Evolutionary conservation across 257 asterid species (phyloP).

Genomic region (Marsdenia floribunda): DNA sequence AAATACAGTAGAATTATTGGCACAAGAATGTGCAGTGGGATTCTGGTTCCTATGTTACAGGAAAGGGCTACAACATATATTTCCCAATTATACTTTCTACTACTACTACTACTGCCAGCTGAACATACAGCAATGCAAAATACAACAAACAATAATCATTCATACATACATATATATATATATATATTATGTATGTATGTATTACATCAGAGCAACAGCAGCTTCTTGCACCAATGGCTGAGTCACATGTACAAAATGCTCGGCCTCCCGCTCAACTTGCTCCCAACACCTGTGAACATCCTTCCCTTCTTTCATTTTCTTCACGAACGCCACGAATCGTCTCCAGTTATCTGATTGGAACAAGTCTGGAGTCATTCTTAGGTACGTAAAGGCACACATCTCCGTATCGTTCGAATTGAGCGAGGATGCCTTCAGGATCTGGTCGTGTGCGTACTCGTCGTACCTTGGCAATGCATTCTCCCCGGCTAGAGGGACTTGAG

Average conservation of each 20-base stretch:
- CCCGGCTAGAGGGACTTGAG: slow-evolving; percentile 81
- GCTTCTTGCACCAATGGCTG: slow-evolving; percentile 89
- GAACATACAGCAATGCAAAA: no score
- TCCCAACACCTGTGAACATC: slow-evolving; percentile 54
- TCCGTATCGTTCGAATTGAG: slow-evolving; percentile 36
- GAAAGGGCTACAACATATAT: no score
- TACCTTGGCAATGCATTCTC: slow-evolving; percentile 87
- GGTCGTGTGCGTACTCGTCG: slow-evolving; percentile 76
- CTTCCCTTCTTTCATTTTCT: slow-evolving; percentile 89
- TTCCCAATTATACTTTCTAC: no score
- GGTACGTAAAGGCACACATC: slow-evolving; percentile 94
- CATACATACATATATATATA: no score
- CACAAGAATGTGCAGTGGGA: no score
- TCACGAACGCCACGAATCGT: slow-evolving; percentile 70
- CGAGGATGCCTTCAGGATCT: slow-evolving; percentile 54
- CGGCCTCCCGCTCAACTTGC: slow-evolving; percentile 84
- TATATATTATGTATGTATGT: no score
- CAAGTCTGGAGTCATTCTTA: slow-evolving; percentile 82
- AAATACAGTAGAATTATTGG: no score
- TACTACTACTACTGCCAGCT: no score
- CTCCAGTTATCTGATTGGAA: slow-evolving; percentile 95
- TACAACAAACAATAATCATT: no score
- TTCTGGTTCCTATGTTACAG: no score
- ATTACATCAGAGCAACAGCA: slow-evolving; percentile 53
- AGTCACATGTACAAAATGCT: slow-evolving; percentile 77